Percentiles rank a stretch among this genome's conserved stretches.
Evolutionary conservation across 1,284 basidiomycete genomes (phyloP).

Genomic region (Caloboletus firmus): DNA sequence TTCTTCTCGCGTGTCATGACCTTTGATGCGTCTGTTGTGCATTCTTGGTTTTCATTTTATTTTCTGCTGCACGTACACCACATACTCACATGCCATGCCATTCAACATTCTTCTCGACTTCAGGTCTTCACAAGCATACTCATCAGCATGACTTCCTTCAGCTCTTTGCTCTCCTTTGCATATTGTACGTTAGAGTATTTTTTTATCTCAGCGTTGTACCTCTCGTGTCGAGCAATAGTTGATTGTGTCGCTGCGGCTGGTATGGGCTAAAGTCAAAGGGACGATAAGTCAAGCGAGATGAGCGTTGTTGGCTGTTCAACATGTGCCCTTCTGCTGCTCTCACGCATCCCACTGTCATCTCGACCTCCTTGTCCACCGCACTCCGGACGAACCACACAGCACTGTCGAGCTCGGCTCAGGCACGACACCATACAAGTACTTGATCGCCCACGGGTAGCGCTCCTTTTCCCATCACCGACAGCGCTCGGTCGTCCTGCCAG

Average conservation of each 20-base stretch:
- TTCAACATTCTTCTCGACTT: conserved; percentile 17
- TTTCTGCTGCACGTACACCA: conserved; percentile 36
- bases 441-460: not conserved
- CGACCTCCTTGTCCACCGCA: not conserved
- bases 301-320: conserved; percentile 18
- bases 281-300: conserved; percentile 23
- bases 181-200: conserved; percentile 45
- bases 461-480: not conserved
- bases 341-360: conserved; percentile 2
- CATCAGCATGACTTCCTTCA: conserved; percentile 37
- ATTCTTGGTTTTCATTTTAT: conserved; percentile 34
- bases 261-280: not conserved
- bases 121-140: conserved; percentile 29
- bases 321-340: conserved; percentile 7
- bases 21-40: conserved; percentile 21
- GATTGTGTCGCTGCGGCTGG: not conserved
- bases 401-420: not conserved
- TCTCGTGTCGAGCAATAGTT: conserved; percentile 1
- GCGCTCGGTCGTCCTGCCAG: not conserved
- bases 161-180: conserved; percentile 35
- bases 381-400: not conserved
- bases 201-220: conserved; percentile 16
- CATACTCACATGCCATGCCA: conserved; percentile 36
- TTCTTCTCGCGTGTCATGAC: conserved; percentile 39
- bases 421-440: conserved; percentile 2